Conservation (phyloP, 129 eudicot species). For the Oenanthe sinensis region DNA sequence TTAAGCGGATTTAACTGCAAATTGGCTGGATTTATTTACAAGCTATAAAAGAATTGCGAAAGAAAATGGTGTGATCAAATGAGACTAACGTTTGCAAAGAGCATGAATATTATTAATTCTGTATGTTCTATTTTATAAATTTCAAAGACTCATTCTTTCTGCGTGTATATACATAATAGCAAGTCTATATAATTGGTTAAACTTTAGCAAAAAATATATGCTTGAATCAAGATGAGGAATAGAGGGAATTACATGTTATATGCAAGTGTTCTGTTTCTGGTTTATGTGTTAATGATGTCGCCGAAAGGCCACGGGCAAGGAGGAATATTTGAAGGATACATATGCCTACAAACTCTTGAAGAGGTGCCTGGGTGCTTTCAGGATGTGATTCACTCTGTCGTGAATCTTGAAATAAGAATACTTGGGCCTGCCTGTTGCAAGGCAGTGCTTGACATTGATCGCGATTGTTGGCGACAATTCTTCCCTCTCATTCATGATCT, state of each 20-base stretch:
- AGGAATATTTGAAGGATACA: background rate
- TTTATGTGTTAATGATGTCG: background rate
- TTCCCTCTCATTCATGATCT: background rate
- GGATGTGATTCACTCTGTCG: background rate
- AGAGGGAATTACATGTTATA: background rate
- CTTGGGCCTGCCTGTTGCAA: background rate
- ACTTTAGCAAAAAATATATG: background rate
- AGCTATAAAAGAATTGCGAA: background rate
- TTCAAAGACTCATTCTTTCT: background rate
- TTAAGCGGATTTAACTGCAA: background rate
- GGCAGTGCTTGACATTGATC: background rate
- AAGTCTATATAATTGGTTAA: background rate
- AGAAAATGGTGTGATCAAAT: background rate
- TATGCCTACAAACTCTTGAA: background rate
- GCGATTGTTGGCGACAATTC: background rate
- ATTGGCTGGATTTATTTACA: background rate
- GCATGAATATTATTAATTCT: background rate
- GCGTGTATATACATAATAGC: background rate
- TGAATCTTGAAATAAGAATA: background rate
- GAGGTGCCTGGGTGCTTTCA: slow-evolving; percentile 1
- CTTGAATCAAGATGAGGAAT: background rate
- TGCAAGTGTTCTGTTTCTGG: background rate
- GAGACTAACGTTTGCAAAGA: background rate
- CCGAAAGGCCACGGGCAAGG: background rate
- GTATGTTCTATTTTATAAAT: background rate